Evolutionary conservation across 768 basidiomycete genomes (phyloP).

Genomic region (Wakefieldia striispora): DNA sequence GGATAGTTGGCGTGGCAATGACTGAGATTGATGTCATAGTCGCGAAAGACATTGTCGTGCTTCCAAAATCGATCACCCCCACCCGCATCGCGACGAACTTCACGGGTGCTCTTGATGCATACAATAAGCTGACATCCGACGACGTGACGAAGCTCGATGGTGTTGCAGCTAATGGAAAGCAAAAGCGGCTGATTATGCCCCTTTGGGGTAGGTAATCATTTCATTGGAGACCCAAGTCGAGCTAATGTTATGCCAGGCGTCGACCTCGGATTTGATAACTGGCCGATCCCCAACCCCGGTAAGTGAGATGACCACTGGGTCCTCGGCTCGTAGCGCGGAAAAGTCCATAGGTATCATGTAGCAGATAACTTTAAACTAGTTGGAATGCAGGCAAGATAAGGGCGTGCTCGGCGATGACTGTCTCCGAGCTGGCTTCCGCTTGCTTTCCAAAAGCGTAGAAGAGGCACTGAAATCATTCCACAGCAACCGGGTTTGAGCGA

Average conservation of each 20-base stretch:
- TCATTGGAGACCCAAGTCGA: slow-evolving; percentile 2
- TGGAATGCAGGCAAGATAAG: neutral
- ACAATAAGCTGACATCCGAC: slow-evolving; percentile 42
- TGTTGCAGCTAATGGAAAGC: slow-evolving; percentile 58
- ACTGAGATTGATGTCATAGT: slow-evolving; percentile 36
- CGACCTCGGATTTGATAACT: slow-evolving; percentile 71
- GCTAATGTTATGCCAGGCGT: slow-evolving; percentile 41
- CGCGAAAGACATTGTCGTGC: slow-evolving; percentile 58
- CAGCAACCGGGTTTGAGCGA: too few species aligned
- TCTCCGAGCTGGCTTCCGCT: neutral
- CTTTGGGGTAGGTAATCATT: slow-evolving; percentile 58
- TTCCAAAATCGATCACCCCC: slow-evolving; percentile 79
- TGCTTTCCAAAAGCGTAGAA: slow-evolving; percentile 1
- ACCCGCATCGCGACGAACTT: slow-evolving; percentile 63
- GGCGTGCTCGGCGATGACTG: too few species aligned
- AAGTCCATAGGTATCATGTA: neutral
- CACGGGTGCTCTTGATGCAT: slow-evolving; percentile 47
- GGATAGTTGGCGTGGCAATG: slow-evolving; percentile 4
- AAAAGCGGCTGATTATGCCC: slow-evolving; percentile 66
- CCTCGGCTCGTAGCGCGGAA: neutral
- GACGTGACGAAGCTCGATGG: slow-evolving; percentile 59
- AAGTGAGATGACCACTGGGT: slow-evolving; percentile 1
- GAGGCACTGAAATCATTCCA: neutral
- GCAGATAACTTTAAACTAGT: neutral
- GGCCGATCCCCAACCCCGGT: slow-evolving; percentile 32